Conservation (phyloP, 2,329 filamentous ascomycete species). For the Apiospora phragmitis region DNA sequence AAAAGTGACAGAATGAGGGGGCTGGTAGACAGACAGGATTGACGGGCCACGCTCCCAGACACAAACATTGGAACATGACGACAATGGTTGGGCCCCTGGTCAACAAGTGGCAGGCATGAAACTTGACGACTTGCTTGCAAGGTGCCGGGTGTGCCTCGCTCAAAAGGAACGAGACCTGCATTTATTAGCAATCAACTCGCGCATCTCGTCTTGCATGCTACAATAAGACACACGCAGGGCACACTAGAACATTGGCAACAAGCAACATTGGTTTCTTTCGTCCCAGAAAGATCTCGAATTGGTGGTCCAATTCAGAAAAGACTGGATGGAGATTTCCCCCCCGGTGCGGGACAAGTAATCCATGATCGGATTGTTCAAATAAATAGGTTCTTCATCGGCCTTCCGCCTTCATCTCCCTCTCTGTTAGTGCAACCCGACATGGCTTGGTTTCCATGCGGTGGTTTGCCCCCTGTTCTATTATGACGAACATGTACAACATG, state of each 20-base stretch:
- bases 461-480: background rate
- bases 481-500: background rate
- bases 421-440: background rate
- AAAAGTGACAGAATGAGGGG: background rate
- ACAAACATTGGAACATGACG: slow-evolving; percentile 5
- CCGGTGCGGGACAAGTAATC: background rate
- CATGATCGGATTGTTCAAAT: background rate
- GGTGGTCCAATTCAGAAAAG: background rate
- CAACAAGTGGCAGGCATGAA: slow-evolving; percentile 2
- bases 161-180: slow-evolving; percentile 3
- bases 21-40: background rate
- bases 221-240: background rate
- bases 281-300: background rate
- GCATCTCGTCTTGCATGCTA: background rate
- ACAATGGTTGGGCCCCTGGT: background rate
- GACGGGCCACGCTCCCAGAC: background rate
- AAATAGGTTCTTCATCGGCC: background rate
- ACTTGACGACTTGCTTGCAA: slow-evolving; percentile 1
- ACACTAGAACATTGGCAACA: background rate
- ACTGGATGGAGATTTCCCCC: background rate
- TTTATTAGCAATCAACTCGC: background rate
- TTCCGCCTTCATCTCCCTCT: background rate
- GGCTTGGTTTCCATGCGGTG: background rate
- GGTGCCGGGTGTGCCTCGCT: background rate
- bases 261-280: background rate